Conservation (phyloP, 2,329 filamentous ascomycete genomes). For the Verticillium isaacii region DNA sequence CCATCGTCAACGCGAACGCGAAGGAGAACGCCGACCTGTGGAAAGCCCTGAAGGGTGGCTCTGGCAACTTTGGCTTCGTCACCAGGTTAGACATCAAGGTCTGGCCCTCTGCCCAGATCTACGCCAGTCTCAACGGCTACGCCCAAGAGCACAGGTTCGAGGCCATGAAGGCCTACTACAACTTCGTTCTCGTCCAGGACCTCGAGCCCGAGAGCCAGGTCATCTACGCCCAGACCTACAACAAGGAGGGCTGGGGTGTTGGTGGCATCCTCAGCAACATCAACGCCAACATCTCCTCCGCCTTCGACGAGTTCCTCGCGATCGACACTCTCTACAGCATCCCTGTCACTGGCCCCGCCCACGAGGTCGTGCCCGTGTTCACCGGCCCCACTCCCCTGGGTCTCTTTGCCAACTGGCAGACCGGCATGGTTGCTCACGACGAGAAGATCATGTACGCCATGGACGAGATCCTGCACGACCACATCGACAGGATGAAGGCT, state of each 20-base stretch:
- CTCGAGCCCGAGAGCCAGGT: constrained; percentile 4
- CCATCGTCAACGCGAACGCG: constrained; percentile 33
- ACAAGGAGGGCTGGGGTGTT: not conserved
- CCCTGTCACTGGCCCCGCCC: not conserved
- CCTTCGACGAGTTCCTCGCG: constrained; percentile 7
- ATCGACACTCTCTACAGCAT: not conserved
- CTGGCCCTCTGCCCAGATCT: constrained; percentile 2
- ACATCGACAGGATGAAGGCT: not conserved
- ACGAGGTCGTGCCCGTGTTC: constrained; percentile 1
- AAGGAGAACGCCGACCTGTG: constrained; percentile 33
- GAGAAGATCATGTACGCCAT: constrained; percentile 1
- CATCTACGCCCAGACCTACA: constrained; percentile 1
- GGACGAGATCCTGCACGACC: constrained; percentile 2
- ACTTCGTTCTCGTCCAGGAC: constrained; percentile 2
- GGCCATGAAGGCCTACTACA: constrained; percentile 3
- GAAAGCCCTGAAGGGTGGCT: constrained; percentile 41
- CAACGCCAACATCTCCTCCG: not conserved
- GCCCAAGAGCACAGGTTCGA: not conserved
- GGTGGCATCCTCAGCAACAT: constrained; percentile 1
- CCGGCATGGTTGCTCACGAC: constrained; percentile 1
- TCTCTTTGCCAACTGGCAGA: constrained; percentile 1
- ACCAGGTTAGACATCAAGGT: constrained; percentile 19
- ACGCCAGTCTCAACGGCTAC: constrained; percentile 6
- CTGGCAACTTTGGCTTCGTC: constrained; percentile 38
- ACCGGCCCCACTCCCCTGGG: not conserved